Percentiles rank a stretch among this genome's conserved stretches.
These are phyloP conservation scores for Lipomyces oligophaga DNA, from an alignment of 805 yeast genomes.

Conservation along the genomic window DNA sequence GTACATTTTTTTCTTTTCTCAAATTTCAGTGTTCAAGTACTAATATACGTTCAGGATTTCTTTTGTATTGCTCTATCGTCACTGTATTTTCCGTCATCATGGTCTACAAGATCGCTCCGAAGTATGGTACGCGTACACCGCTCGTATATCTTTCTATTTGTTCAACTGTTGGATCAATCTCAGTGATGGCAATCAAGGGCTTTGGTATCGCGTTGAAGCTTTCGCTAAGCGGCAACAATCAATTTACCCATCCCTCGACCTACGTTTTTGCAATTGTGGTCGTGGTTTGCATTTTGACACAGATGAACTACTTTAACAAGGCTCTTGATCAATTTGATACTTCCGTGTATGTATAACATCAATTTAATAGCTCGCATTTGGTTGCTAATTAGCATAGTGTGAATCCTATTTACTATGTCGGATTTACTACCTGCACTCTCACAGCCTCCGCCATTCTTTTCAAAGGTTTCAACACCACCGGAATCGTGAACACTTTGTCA, in stretches of 20 bases:
- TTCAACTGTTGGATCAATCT: conserved; percentile 83
- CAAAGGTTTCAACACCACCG: conserved; percentile 80
- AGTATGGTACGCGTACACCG: conserved; percentile 74
- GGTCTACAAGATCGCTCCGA: conserved; percentile 81
- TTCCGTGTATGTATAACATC: conserved; percentile 45
- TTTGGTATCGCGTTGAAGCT: conserved; percentile 88
- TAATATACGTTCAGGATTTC: conserved; percentile 44
- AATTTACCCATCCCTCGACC: conserved; percentile 78
- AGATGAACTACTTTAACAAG: conserved; percentile 91
- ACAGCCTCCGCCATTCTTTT: conserved; percentile 82
- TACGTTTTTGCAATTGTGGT: conserved; percentile 77
- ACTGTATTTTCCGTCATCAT: conserved; percentile 64
- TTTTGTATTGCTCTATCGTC: conserved; percentile 63
- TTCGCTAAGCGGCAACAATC: conserved; percentile 80
- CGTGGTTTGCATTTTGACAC: conserved; percentile 76
- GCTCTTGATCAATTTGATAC: conserved; percentile 92
- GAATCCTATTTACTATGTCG: conserved; percentile 84
- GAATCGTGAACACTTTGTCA: conserved; percentile 74
- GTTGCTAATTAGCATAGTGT: conserved; percentile 40
- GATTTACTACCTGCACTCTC: conserved; percentile 84
- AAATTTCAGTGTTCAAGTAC: background rate
- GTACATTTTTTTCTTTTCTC: conserved; percentile 4
- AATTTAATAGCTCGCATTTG: background rate
- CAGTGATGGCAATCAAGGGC: conserved; percentile 89
- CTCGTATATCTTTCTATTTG: conserved; percentile 87